Evolutionary conservation across 805 yeast genomes (phyloP), one percentile per base, ranked within the genome.

Genomic region (Candida palmyrensis): DNA sequence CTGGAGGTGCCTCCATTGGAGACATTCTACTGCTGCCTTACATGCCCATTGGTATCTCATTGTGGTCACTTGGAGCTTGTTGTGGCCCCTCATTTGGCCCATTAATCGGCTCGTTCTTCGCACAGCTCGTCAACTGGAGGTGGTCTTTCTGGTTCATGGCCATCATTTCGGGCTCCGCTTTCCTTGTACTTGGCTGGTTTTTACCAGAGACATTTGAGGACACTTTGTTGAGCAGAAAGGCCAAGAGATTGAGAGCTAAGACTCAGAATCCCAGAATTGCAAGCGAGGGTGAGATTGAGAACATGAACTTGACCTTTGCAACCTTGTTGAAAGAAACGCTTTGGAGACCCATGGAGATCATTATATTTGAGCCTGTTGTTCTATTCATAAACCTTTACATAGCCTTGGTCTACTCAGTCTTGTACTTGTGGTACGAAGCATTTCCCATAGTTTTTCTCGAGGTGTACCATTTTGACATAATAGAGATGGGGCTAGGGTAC

Each of bases 391-490:
- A n/a, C n/a, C n/a, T n/a, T n/a, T n/a, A n/a, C n/a, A n/a, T n/a
- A n/a, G 74, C 78, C 0, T 43, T 77, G 31, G 58, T 67, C 5
- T 78, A 77, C 49, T 72, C 79, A 19, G 51, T 69, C 20, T 41
- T 73, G 40, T 79, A 75, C 49, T 49, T 75, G 15, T 77, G 73
- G 62, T 74, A 77, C 44, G 83, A 79, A 51, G 77, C 75, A 4
- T 75, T 74, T 54, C 84, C 85, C 6, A 57, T 77, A 22, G 76
- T 73, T 3, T 78, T 69, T 34, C 13, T 23, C n/a, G 70, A 62
- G 2, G 45, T 61, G 14, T 62, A 73, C 41, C 46, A 60, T 19
- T 78, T 78, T 51, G 63, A 73, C 3, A 44, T 62, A 17, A 61
- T 75, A 20, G 73, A 70, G 33, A 35, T 51, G 40, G 77, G 81